Evolutionary conservation across 1,139 yeast genomes (phyloP).

Genomic region (Saccharomyces hybrid): DNA sequence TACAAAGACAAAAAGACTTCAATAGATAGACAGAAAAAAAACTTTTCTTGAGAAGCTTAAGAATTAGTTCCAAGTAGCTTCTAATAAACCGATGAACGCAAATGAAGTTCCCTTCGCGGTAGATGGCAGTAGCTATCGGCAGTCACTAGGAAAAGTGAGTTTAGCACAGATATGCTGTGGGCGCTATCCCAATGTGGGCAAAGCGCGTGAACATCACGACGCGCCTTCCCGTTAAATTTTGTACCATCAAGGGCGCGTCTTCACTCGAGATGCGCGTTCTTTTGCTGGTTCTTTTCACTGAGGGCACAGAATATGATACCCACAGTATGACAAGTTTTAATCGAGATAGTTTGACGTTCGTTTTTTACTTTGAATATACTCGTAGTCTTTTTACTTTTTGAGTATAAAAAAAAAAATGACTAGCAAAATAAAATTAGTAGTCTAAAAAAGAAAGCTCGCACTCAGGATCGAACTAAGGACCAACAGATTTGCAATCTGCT

Average conservation of each 20-base stretch:
- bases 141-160: background rate
- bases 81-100: background rate
- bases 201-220: background rate
- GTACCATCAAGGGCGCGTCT: background rate
- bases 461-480: conserved; percentile 84
- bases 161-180: background rate
- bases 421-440: too few relatives aligned
- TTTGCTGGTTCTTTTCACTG: background rate
- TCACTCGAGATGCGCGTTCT: background rate
- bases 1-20: background rate
- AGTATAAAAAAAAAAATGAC: conserved; percentile 1
- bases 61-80: background rate
- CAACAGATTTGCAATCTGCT: conserved; percentile 89
- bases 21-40: background rate
- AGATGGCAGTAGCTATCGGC: background rate
- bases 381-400: background rate
- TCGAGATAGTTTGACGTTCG: background rate
- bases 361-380: background rate
- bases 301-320: background rate
- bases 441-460: conserved; percentile 47
- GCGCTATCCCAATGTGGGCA: background rate
- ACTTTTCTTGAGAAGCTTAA: background rate
- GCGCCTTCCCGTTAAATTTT: background rate
- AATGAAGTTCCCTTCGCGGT: background rate
- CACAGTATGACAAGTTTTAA: background rate